Evolutionary conservation across 192 early-diverging fungal genomes (phyloP).

Genomic region (Entomortierella chlamydospora): DNA sequence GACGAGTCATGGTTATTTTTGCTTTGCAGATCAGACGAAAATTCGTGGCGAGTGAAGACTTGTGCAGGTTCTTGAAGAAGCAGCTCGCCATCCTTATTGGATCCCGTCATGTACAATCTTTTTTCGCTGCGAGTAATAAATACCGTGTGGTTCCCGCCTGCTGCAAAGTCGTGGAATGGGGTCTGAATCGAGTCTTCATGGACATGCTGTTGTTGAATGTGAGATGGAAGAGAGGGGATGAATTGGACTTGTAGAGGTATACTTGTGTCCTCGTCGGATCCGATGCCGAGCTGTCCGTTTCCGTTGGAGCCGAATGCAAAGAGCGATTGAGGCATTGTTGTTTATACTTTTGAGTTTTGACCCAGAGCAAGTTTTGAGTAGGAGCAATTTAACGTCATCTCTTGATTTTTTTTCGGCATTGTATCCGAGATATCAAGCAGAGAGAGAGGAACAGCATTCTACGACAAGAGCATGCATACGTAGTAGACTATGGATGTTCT

Average conservation of each 20-base stretch:
- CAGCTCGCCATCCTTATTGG: constrained; percentile 63
- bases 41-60: constrained; percentile 6
- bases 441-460: not conserved
- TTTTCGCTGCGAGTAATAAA: constrained; percentile 47
- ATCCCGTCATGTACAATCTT: constrained; percentile 58
- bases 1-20: not conserved
- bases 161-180: constrained; percentile 53
- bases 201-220: constrained; percentile 5
- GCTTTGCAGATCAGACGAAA: not conserved
- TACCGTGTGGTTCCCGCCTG: constrained; percentile 80
- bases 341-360: too few species aligned
- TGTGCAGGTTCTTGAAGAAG: constrained; percentile 24
- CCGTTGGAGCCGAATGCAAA: constrained; percentile 74
- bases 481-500: not conserved
- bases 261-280: constrained; percentile 57
- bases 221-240: not conserved
- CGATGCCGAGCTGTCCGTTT: constrained; percentile 73
- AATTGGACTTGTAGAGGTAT: constrained; percentile 22
- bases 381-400: not conserved
- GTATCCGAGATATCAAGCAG: too few species aligned
- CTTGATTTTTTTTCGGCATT: not conserved
- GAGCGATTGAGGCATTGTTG: constrained; percentile 18
- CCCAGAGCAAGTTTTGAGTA: not conserved
- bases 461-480: not conserved
- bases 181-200: not conserved